Conservation (phyloP, 768 basidiomycete species). For the Porphyrellus cyaneotinctus region DNA sequence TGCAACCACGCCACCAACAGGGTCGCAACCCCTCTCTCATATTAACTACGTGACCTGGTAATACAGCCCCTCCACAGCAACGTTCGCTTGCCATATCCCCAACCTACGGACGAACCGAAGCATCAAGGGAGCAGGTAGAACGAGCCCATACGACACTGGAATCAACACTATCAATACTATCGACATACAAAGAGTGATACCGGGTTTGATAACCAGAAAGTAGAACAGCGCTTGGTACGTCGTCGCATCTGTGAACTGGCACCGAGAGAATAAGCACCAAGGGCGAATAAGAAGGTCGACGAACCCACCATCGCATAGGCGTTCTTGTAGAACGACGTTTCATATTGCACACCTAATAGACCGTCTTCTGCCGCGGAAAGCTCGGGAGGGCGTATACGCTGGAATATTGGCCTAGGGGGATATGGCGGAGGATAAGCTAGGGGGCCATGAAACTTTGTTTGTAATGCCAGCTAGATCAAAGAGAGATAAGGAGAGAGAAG, state of each 20-base stretch:
- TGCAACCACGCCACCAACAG: slow-evolving; percentile 31
- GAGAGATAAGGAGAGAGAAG: slow-evolving; percentile 12
- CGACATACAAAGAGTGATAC: slow-evolving; percentile 66
- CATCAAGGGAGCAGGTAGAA: slow-evolving; percentile 66
- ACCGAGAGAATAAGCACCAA: slow-evolving; percentile 6
- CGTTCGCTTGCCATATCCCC: slow-evolving; percentile 80
- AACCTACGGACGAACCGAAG: slow-evolving; percentile 61
- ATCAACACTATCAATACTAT: slow-evolving; percentile 52
- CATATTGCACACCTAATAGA: slow-evolving; percentile 37
- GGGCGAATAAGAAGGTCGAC: neutral
- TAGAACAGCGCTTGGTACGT: slow-evolving; percentile 86
- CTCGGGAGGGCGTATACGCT: slow-evolving; percentile 51
- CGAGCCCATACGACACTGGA: slow-evolving; percentile 52
- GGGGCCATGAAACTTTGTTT: slow-evolving; percentile 66
- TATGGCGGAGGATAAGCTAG: slow-evolving; percentile 58
- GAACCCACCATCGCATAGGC: slow-evolving; percentile 70
- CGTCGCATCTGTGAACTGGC: slow-evolving; percentile 73
- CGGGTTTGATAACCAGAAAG: slow-evolving; percentile 83
- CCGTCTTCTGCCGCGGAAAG: slow-evolving; percentile 50
- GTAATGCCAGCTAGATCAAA: slow-evolving; percentile 52
- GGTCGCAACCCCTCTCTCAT: slow-evolving; percentile 11
- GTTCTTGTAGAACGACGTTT: slow-evolving; percentile 77
- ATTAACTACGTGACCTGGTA: slow-evolving; percentile 32
- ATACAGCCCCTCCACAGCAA: slow-evolving; percentile 70
- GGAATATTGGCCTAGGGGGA: slow-evolving; percentile 73